Percentiles rank a stretch among this genome's conserved stretches.
These are phyloP conservation scores for Phyllosticta citribraziliensis DNA, from an alignment of 2,329 filamentous ascomycete species.

Conservation along the genomic window DNA sequence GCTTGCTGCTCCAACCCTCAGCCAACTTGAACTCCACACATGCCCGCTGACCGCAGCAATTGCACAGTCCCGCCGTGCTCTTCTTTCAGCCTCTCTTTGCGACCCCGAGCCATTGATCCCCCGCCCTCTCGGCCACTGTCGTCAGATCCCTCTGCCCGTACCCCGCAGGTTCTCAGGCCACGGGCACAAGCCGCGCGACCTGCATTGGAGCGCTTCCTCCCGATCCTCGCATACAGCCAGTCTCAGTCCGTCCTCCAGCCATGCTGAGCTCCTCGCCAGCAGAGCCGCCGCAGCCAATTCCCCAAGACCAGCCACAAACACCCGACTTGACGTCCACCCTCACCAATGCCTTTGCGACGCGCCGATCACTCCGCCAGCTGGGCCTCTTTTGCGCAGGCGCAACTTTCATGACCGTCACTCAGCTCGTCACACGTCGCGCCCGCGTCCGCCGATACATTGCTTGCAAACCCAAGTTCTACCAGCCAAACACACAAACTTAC, in stretches of 20 bases:
- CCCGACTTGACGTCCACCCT: constrained; percentile 13
- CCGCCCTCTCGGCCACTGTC: background rate
- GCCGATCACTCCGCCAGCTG: constrained; percentile 51
- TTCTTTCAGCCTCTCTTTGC: background rate
- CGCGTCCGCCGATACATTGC: constrained; percentile 53
- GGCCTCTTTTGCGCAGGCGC: constrained; percentile 66
- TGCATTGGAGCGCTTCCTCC: background rate
- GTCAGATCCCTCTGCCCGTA: background rate
- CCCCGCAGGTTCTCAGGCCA: background rate
- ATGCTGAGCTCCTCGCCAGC: background rate
- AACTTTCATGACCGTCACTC: constrained; percentile 63
- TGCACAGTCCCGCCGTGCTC: background rate
- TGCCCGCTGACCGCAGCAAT: background rate
- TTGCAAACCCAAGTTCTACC: constrained; percentile 62
- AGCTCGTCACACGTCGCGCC: constrained; percentile 54
- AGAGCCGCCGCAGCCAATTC: constrained; percentile 5
- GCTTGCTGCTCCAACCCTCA: background rate
- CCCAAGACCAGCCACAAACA: constrained; percentile 9
- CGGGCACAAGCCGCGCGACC: background rate
- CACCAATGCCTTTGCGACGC: constrained; percentile 25
- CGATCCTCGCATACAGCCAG: background rate
- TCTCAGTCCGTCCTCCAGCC: background rate
- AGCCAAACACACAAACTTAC: constrained; percentile 42
- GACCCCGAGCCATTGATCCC: background rate
- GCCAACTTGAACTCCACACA: background rate